Base-by-base conservation (phyloP, 257 asterid species). In the Plantago ovata region DNA sequence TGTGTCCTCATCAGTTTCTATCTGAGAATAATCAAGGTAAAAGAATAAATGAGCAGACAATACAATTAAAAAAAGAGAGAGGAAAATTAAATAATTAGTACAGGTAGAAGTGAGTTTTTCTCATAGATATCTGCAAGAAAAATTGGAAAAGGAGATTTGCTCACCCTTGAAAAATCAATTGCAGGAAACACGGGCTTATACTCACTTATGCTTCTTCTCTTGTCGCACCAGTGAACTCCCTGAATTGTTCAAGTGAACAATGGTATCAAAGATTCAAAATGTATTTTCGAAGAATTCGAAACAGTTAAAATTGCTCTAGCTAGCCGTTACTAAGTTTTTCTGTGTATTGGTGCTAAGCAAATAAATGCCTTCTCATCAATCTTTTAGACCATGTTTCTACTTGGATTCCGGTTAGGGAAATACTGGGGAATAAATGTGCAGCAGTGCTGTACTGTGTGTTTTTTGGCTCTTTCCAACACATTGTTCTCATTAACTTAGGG, bases 201-300 rank as follows among this genome's bases (percentile, higher is more conserved):
- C 67, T 92, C 96, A 14, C 73, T 77, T 66, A 84, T 45, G 77
- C 86, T 83, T 78, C 96, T 80, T 68, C 98, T 85, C 81, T 84
- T 88, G 66, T 92, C 96, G 63, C 96, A 92, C 96, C 98, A 92
- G 67, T 88, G 84, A 63, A 91, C 86, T 50, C 98, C 96, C 96
- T 91, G 87, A 84, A 75, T 38, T 22, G 39, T 59, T 41, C 7
- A 64, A 74, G 20, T 38, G 7, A 38, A 65, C 40, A 16, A 1
- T 14, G 21, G 64, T 38, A 56, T 60, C 48, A 38, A 50, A 38
- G 16, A 6, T n/a, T n/a, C n/a, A n/a, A n/a, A n/a, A 39, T 43
- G 18, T 43, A 42, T 32, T 60, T 24, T 39, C 48, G 21, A 49
- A 41, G 45, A 42, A 13, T 15, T 11, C 16, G 43, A 33, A 51